phyloP scores from a whole-genome alignment of 176 grass and related monocot species.

The Bromus sterilis region DNA sequence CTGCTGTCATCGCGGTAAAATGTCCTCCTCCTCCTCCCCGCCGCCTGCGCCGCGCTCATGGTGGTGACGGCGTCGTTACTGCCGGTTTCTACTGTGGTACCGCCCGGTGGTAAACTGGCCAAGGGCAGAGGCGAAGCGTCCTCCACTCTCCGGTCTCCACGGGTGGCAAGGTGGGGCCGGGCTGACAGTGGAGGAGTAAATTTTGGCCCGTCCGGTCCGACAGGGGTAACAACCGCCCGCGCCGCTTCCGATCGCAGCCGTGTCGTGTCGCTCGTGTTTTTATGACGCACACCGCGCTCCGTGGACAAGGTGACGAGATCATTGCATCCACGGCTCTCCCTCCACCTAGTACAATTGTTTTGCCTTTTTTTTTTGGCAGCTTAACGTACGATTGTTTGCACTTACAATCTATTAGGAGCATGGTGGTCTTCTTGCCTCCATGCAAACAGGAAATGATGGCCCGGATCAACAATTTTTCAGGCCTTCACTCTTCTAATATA shows the following conservation, averaged over 20 bases:
- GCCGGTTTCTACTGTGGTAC: constrained; percentile 19
- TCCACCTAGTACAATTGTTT: not conserved
- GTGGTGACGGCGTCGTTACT: constrained; percentile 6
- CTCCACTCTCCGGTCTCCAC: not conserved
- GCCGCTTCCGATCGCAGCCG: not conserved
- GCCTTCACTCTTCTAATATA: too few species aligned
- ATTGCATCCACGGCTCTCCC: not conserved
- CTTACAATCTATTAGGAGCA: not conserved
- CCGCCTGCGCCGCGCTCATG: not conserved
- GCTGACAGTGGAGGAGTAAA: not conserved
- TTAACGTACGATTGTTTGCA: not conserved
- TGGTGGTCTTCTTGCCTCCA: too few species aligned
- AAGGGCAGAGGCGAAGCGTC: not conserved
- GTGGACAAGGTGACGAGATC: not conserved
- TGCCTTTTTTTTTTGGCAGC: not conserved
- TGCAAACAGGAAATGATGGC: too few species aligned
- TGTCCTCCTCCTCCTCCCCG: not conserved
- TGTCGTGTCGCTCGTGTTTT: not conserved
- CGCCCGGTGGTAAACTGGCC: not conserved
- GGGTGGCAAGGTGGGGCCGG: not conserved
- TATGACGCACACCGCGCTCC: not conserved
- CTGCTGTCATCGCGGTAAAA: constrained; percentile 13
- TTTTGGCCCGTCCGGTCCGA: not conserved
- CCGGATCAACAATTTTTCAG: too few species aligned
- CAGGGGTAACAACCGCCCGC: not conserved